Percentiles rank a stretch among this genome's conserved stretches.
Conservation (phyloP, 2,329 filamentous ascomycete genomes). For the Clathrospora elynae region DNA sequence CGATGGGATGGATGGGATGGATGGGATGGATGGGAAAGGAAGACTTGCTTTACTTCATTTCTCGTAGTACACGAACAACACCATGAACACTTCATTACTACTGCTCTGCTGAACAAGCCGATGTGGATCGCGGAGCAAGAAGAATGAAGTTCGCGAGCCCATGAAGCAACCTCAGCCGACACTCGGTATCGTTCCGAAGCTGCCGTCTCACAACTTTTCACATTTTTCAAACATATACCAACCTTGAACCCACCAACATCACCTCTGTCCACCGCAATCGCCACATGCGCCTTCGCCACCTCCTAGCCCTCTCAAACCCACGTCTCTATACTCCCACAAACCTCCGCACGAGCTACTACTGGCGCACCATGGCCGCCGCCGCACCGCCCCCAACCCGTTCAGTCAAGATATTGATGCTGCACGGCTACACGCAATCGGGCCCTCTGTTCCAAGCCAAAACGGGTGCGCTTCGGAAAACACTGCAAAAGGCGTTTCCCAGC, state of each 20-base stretch:
- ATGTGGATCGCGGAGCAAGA: too few species aligned
- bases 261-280: neutral
- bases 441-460: conserved; percentile 85
- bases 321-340: conserved; percentile 18
- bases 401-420: conserved; percentile 57
- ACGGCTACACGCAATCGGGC: conserved; percentile 89
- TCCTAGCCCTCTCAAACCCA: conserved; percentile 8
- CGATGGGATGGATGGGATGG: neutral
- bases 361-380: conserved; percentile 39
- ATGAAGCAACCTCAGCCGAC: conserved; percentile 14
- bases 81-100: neutral
- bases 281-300: conserved; percentile 11
- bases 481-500: conserved; percentile 72
- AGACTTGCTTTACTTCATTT: neutral
- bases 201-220: neutral
- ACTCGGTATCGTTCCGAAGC: conserved; percentile 11
- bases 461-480: conserved; percentile 79
- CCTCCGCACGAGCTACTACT: conserved; percentile 23
- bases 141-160: conserved; percentile 7
- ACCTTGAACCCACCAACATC: neutral
- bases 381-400: conserved; percentile 40
- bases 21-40: neutral
- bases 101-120: neutral
- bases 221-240: neutral
- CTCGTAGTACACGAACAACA: conserved; percentile 4